These are phyloP conservation scores for Amylocarpus encephaloides DNA, from an alignment of 2,329 filamentous ascomycete genomes.

Conservation along the genomic window DNA sequence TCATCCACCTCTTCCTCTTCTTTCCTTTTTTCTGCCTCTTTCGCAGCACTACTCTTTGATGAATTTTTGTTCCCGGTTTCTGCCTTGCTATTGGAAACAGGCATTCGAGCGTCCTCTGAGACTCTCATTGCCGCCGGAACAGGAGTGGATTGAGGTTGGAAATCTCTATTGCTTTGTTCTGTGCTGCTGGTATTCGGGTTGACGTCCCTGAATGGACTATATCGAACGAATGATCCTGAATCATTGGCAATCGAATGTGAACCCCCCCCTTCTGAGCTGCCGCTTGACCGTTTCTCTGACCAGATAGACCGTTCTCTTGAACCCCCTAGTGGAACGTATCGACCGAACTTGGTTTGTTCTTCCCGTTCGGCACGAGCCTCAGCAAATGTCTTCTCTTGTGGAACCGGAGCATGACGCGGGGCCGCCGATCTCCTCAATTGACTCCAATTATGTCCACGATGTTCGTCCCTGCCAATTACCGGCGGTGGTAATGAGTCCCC, in stretches of 20 bases:
- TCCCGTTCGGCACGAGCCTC: conserved; percentile 24
- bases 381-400: conserved; percentile 10
- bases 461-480: not conserved
- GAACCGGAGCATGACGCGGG: not conserved
- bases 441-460: conserved; percentile 8
- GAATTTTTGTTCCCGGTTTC: not conserved
- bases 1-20: conserved; percentile 3
- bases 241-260: not conserved
- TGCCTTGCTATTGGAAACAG: not conserved
- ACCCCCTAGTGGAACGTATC: conserved; percentile 22
- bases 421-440: conserved; percentile 15
- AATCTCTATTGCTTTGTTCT: no score
- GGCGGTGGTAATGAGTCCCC: not conserved
- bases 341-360: conserved; percentile 17
- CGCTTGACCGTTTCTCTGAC: not conserved
- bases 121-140: not conserved
- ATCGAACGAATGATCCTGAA: no score
- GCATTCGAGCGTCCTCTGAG: not conserved
- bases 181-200: no score
- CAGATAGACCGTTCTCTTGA: not conserved
- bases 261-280: not conserved
- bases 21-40: not conserved
- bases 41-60: not conserved
- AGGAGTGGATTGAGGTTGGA: not conserved
- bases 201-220: no score